Evolutionary conservation across 306 rosid genomes (phyloP), one percentile per base, ranked within the genome.

Genomic region (Pueraria montana): DNA sequence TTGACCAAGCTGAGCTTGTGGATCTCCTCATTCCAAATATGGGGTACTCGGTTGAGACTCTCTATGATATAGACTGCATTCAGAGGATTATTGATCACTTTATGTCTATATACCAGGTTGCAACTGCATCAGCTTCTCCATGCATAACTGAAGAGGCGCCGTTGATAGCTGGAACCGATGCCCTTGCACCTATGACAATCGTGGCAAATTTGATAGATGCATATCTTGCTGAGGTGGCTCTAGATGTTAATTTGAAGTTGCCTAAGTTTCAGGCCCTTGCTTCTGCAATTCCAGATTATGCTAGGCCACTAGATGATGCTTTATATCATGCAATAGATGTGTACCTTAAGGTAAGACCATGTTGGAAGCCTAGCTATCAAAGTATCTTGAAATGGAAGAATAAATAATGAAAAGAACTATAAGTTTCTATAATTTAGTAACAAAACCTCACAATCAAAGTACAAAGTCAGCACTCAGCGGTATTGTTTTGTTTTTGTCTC

Each of bases 291-390:
- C 97, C 98, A 21, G 93, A 92, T 70, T 92, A 86, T 88, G 97
- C 93, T 52, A 92, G 98, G 86, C 90, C 94, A 10, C 65, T 89
- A 10, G 93, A 90, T 79, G 98, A 94, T 86, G 94, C 88, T 61
- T 80, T 94, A 62, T 94, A 94, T 86, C 97, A 91, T 82, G 97
- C 95, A 46, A 89, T 94, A 61, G 96, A 94, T 85, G 94, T 94
- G 18, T 94, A 86, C 88, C 94, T 94, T 38, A 92, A 92, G 95
- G 98, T 94, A 86, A 82, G 72, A 14, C 64, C 64, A 66, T 32
- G 17, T 21, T 68, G 34, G 46, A 32, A 65, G n/a, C 76, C 17
- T 64, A 24, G 62, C n/a, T n/a, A n/a, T n/a, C n/a, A n/a, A n/a
- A n/a, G n/a, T n/a, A n/a, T n/a, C n/a, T n/a, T n/a, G 34, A 30